A percentile compares a stretch with the other conserved stretches of the same genome.
These are phyloP conservation scores for Ustilago nuda DNA, from an alignment of 1,284 basidiomycete genomes.

Conservation along the genomic window DNA sequence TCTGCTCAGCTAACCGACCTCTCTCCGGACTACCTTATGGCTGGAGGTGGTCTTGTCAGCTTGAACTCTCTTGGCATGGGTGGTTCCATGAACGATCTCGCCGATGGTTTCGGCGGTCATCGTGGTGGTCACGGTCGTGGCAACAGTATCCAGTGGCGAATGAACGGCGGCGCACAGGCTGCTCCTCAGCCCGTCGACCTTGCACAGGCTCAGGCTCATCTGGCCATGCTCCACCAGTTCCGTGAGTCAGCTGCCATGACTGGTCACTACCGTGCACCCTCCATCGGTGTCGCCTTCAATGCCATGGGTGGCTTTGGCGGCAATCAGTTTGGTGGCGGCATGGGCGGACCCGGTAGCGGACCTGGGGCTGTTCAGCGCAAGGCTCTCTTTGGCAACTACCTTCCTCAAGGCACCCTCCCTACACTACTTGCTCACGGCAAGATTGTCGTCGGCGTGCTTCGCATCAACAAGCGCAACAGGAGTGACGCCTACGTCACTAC, in stretches of 20 bases:
- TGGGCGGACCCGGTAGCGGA: constrained; percentile 71
- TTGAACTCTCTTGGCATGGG: constrained; percentile 53
- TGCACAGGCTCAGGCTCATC: constrained; percentile 81
- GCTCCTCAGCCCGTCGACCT: constrained; percentile 63
- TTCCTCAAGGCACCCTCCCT: constrained; percentile 96
- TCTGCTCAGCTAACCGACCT: constrained; percentile 65
- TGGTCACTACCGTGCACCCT: constrained; percentile 95
- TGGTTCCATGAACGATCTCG: constrained; percentile 53
- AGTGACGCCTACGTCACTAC: constrained; percentile 99
- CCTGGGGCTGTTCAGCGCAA: constrained; percentile 85
- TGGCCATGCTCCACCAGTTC: constrained; percentile 96
- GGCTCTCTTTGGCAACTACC: constrained; percentile 97
- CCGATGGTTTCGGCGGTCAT: constrained; percentile 62
- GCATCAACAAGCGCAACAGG: constrained; percentile 98
- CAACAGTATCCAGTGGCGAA: constrained; percentile 54
- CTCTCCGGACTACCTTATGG: constrained; percentile 67
- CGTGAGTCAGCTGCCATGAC: constrained; percentile 77
- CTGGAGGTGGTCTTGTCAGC: constrained; percentile 65
- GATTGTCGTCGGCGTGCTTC: constrained; percentile 94
- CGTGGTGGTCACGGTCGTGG: constrained; percentile 47
- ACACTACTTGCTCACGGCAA: constrained; percentile 98
- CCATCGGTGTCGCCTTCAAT: constrained; percentile 96
- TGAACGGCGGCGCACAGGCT: constrained; percentile 37
- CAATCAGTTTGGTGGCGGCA: constrained; percentile 70
- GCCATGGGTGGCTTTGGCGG: constrained; percentile 74